These are phyloP conservation scores for Aegilops umbellulata DNA, from an alignment of 176 grass and related monocot species.

Conservation along the genomic window DNA sequence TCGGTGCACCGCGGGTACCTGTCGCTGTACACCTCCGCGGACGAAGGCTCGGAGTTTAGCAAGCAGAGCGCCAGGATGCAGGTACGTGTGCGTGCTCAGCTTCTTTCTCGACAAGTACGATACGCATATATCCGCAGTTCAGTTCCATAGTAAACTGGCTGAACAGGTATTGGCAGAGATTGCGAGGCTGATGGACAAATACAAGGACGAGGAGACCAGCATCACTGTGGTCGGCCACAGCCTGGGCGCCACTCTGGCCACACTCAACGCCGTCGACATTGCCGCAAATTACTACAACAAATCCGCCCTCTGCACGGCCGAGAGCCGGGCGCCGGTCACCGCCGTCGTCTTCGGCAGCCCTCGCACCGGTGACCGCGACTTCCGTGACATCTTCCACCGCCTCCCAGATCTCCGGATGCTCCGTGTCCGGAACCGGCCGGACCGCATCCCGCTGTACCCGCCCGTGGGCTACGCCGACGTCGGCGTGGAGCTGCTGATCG, in stretches of 20 bases:
- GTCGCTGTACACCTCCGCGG: slow-evolving; percentile 74
- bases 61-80: slow-evolving; percentile 72
- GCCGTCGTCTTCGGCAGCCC: slow-evolving; percentile 77
- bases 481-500: slow-evolving; percentile 67
- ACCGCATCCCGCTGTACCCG: slow-evolving; percentile 66
- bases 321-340: slow-evolving; percentile 29
- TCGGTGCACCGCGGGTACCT: slow-evolving; percentile 67
- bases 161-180: slow-evolving; percentile 73
- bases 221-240: slow-evolving; percentile 85
- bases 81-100: slow-evolving; percentile 27
- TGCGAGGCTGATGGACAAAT: slow-evolving; percentile 51
- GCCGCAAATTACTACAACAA: slow-evolving; percentile 56
- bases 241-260: slow-evolving; percentile 79
- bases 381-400: slow-evolving; percentile 48
- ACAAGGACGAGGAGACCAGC: slow-evolving; percentile 79
- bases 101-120: neutral
- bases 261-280: slow-evolving; percentile 70
- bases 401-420: slow-evolving; percentile 56
- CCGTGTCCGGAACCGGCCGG: slow-evolving; percentile 57
- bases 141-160: too few relatives aligned
- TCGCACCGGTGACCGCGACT: slow-evolving; percentile 59
- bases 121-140: neutral
- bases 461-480: slow-evolving; percentile 61
- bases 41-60: slow-evolving; percentile 43
- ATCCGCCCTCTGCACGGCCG: neutral